Evolutionary conservation across 257 asterid species (phyloP), one percentile per base, ranked within the genome.

Genomic region (Fraxinus cuspidata): DNA sequence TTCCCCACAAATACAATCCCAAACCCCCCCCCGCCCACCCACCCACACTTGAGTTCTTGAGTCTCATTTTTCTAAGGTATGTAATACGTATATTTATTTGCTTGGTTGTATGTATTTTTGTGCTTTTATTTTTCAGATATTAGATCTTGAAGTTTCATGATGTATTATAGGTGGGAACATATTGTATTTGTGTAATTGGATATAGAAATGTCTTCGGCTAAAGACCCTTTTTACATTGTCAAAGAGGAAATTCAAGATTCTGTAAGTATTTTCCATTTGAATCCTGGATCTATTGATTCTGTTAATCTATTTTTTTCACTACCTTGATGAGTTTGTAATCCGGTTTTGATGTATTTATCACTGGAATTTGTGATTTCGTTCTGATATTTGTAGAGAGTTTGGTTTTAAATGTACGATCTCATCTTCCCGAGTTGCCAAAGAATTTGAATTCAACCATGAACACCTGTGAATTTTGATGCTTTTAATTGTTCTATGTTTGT

Each of bases 241-340:
- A 94, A 91, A 87, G 99, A 92, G 84, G 99, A 94, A 93, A 91
- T 91, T 88, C 97, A 94, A 74, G 97, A 94, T 76, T 92, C 97
- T 78, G 99, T 92, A 86, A 90, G 95, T 80, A 37, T 81, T 28
- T 19, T 63, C 49, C 7, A 53, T 28, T n/a, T 67, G 44, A 65
- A 28, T 74, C 8, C 16, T 35, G 72, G 85, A 81, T 81, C 73
- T 37, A 18, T 77, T 10, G 19, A 63, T 7, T 47, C 37, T 13
- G 3, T 44, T 25, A 4, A 40, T 27, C 37, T 28, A 13, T 42
- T 70, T 34, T 11, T 42, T 29, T 23, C 12, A 40, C 23, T 25
- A 40, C 25, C 13, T 60, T 29, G 5, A 23, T 5, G 64, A 16
- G 40, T 72, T 34, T 73, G 38, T 42, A 35, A 78, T 70, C 77